Conservation (phyloP, 2,329 filamentous ascomycete species). For the Elsinoe arachidis region DNA sequence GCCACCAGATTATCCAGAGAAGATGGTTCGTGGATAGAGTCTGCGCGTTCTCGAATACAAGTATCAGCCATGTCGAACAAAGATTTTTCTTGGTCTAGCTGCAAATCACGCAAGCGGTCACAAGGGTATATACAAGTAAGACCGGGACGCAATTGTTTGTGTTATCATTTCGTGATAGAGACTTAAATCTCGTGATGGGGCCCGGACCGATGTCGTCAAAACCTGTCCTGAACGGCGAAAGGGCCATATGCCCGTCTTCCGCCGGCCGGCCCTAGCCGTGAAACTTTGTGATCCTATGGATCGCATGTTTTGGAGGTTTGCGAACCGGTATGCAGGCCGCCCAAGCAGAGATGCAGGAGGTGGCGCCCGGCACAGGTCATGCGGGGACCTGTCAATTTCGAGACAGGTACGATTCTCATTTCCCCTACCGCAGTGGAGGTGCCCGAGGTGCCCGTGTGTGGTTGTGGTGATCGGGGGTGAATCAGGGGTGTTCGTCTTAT, state of each 20-base stretch:
- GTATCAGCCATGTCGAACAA: background rate
- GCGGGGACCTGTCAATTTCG: background rate
- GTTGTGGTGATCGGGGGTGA: background rate
- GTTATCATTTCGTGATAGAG: slow-evolving; percentile 2
- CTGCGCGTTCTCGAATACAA: background rate
- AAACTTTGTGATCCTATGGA: slow-evolving; percentile 1
- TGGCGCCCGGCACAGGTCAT: background rate
- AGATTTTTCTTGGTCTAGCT: background rate
- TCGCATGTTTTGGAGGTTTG: background rate
- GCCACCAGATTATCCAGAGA: slow-evolving; percentile 47
- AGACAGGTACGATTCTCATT: background rate
- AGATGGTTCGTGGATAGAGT: slow-evolving; percentile 6
- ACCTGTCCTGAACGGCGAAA: background rate
- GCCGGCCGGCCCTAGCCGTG: slow-evolving; percentile 9
- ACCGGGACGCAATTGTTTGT: background rate
- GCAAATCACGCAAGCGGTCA: background rate
- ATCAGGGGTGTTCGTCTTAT: background rate
- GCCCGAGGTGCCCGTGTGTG: background rate
- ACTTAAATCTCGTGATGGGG: slow-evolving; percentile 9
- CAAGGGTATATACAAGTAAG: background rate
- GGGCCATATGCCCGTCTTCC: background rate
- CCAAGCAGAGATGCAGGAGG: background rate
- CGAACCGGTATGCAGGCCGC: background rate
- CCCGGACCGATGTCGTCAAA: slow-evolving; percentile 10
- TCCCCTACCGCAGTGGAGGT: background rate